phyloP scores from a whole-genome alignment of 768 basidiomycete species.

The Suillus subaureus region DNA sequence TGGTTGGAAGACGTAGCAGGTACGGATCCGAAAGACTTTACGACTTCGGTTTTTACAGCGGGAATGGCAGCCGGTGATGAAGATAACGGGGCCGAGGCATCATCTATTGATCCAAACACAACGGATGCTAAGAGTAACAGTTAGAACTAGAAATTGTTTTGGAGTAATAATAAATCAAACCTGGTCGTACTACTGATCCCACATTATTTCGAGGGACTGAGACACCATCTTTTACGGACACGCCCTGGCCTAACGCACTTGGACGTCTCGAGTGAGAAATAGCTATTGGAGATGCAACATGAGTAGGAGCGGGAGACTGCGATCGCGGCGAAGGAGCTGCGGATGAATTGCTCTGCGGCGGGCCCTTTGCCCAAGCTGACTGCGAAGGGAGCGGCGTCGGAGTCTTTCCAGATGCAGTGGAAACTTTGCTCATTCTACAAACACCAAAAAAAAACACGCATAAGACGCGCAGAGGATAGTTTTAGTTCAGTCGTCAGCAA shows the following conservation, averaged over 20 bases:
- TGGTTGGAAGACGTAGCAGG: conserved; percentile 53
- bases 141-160: conserved; percentile 6
- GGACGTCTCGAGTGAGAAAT: conserved; percentile 77
- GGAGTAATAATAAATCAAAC: conserved; percentile 38
- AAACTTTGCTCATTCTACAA: conserved; percentile 91
- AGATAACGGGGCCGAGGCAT: conserved; percentile 72
- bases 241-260: conserved; percentile 71
- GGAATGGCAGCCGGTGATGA: conserved; percentile 77
- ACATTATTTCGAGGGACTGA: conserved; percentile 66
- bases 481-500: neutral
- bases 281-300: conserved; percentile 44
- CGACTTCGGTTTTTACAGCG: conserved; percentile 65
- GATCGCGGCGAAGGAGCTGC: conserved; percentile 67
- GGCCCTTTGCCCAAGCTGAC: conserved; percentile 93
- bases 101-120: conserved; percentile 91
- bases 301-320: conserved; percentile 71
- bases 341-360: conserved; percentile 59
- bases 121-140: conserved; percentile 54
- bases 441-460: conserved; percentile 8
- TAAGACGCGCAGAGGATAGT: neutral
- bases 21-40: conserved; percentile 84
- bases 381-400: conserved; percentile 72
- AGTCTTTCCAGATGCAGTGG: conserved; percentile 73
- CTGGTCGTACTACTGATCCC: conserved; percentile 67
- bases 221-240: conserved; percentile 80